Base-by-base conservation (phyloP, 495 filamentous ascomycete genomes). In the Aspergillus bridgeri region DNA sequence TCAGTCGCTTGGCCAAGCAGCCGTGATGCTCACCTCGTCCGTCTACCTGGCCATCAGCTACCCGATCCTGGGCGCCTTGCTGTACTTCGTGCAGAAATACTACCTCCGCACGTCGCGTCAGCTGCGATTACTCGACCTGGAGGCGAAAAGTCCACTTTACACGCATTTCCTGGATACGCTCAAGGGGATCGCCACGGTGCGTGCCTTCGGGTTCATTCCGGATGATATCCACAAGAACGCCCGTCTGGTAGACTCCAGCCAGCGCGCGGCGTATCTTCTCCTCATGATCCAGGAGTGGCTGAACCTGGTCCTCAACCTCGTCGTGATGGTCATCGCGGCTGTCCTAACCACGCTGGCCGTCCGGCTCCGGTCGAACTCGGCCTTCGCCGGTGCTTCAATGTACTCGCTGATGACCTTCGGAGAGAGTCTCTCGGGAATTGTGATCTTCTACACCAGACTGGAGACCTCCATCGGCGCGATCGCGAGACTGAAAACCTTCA, bases 81-180 rank as follows among this genome's bases (percentile, higher is more conserved):
- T 81, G 15, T 82, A 69, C 42, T 17, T 74, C 2, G 60, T 85
- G 2, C 81, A 85, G 52, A 75, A 73, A n/a, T 72, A 78, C 64
- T 84, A 83, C 50, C 71, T 85, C 1, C 71, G 75, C 13, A 82
- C 80, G 1, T 83, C 80, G 0, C 69, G 75, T 7, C 81, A 82
- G 59, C 56, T 85, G 5, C 67, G 80, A 22, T 61, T 81, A 6
- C 60, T 85, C 2, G 80, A 83, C 56, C 69, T 80, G 9, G 75
- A 80, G 56, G 65, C 74, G 2, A 75, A 75, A 59, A 58, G 59
- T 19, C 69, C 65, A 2, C 58, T 77, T 1, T 73, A 71, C 51
- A 68, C 75, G 2, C 69, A 78, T 56, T 79, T 79, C 57, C 61
- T 72, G 22, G 74, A 79, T 57, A 75, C 72, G 0, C 49, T 77